These are phyloP conservation scores for Saccharomyces mikatae DNA, from an alignment of 805 yeast genomes.

Conservation along the genomic window DNA sequence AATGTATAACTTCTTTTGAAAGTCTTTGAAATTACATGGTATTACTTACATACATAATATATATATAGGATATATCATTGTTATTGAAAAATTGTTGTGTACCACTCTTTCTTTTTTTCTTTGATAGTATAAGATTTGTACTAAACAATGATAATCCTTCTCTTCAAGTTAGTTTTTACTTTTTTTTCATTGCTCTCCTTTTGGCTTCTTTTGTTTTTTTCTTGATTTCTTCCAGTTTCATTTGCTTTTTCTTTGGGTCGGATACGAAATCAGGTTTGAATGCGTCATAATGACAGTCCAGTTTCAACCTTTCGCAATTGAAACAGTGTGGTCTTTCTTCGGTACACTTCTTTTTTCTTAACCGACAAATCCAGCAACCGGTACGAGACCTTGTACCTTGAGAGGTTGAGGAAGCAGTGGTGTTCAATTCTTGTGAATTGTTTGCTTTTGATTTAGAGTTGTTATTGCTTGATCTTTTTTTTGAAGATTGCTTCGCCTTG, in stretches of 20 bases:
- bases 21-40: not conserved
- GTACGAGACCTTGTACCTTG: constrained; percentile 38
- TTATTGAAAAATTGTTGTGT: not conserved
- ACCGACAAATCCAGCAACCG: constrained; percentile 77
- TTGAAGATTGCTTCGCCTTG: not conserved
- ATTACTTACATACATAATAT: not conserved
- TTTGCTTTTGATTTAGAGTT: constrained; percentile 2
- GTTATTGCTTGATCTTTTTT: not conserved
- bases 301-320: constrained; percentile 48
- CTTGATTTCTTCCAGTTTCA: constrained; percentile 45
- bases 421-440: constrained; percentile 1
- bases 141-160: not conserved
- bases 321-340: constrained; percentile 55
- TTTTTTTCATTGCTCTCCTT: constrained; percentile 31
- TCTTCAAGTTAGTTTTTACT: constrained; percentile 6
- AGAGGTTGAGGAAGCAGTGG: not conserved
- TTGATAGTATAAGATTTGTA: not conserved
- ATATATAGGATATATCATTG: constrained; percentile 1
- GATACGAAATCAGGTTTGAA: constrained; percentile 50
- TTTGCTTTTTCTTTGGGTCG: constrained; percentile 34
- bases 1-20: constrained; percentile 2
- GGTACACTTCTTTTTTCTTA: constrained; percentile 65
- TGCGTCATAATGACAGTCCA: constrained; percentile 47
- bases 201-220: constrained; percentile 37
- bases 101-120: not conserved